Percentiles rank a stretch among this genome's conserved stretches.
phyloP scores from a whole-genome alignment of 257 asterid species.

The Nicotiana sylvestris region DNA sequence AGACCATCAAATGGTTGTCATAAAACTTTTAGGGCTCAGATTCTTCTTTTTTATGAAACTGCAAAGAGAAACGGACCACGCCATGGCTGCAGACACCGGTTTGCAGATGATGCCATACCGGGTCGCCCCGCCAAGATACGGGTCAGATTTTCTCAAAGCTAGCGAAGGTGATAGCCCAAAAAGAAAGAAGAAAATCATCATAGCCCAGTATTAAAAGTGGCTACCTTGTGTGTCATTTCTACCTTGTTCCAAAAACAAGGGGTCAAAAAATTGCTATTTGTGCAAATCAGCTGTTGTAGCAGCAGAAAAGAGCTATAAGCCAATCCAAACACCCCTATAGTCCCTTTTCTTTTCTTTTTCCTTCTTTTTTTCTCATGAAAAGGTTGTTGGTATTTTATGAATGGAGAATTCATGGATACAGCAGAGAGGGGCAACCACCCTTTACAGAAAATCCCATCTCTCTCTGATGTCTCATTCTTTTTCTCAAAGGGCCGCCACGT shows the following conservation, averaged over 20 bases:
- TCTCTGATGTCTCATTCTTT: neutral
- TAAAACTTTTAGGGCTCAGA: neutral
- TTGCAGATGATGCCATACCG: neutral
- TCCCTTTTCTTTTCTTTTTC: neutral
- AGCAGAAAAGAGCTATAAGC: neutral
- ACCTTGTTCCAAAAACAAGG: no score
- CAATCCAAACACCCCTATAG: neutral
- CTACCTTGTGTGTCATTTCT: no score
- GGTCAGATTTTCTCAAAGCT: neutral
- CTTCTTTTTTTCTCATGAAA: no score
- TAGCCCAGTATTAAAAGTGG: neutral
- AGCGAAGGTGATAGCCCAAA: neutral
- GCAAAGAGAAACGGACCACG: neutral
- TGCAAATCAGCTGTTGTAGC: neutral
- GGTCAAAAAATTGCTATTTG: neutral
- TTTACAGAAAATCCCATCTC: no score
- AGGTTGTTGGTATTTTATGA: no score
- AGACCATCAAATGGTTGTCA: neutral
- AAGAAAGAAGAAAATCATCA: conserved; percentile 16
- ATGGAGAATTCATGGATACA: neutral
- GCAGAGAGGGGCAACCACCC: neutral
- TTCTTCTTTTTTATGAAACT: neutral
- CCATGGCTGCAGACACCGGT: conserved; percentile 13
- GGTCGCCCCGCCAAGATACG: neutral
- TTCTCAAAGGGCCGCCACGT: no score